Conservation (phyloP, 2,329 filamentous ascomycete genomes). For the Fusarium nematophilum region DNA sequence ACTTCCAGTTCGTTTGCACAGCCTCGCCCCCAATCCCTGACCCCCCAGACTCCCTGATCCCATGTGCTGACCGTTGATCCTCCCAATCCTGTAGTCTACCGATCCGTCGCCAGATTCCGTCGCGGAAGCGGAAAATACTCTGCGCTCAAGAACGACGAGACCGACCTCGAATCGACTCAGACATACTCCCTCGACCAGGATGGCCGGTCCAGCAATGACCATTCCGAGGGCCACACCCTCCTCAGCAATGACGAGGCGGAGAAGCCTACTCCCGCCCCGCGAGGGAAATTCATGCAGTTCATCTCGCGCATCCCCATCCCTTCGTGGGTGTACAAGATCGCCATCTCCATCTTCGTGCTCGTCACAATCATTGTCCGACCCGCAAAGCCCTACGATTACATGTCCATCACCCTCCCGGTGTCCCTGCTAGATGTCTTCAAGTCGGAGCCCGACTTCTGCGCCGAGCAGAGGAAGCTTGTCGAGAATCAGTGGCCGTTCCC, state of each 20-base stretch:
- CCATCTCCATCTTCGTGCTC: slow-evolving; percentile 34
- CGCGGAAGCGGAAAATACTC: slow-evolving; percentile 35
- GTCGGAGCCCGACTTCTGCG: slow-evolving; percentile 42
- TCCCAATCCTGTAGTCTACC: slow-evolving; percentile 17
- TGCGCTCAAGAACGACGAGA: slow-evolving; percentile 24
- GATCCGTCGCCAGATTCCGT: slow-evolving; percentile 27
- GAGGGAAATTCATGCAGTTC: slow-evolving; percentile 20
- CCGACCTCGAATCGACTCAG: slow-evolving; percentile 34
- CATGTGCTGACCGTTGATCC: slow-evolving; percentile 7
- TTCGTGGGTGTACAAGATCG: slow-evolving; percentile 29
- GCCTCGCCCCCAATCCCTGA: not conserved
- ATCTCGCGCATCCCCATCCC: slow-evolving; percentile 18
- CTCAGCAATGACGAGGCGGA: slow-evolving; percentile 14
- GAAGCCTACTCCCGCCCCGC: slow-evolving; percentile 6
- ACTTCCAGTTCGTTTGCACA: slow-evolving; percentile 22
- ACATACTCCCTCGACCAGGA: slow-evolving; percentile 36
- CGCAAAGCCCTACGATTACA: slow-evolving; percentile 46
- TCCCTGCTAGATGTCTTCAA: slow-evolving; percentile 46
- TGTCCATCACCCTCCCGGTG: slow-evolving; percentile 48
- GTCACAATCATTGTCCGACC: slow-evolving; percentile 42
- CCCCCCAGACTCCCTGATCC: not conserved
- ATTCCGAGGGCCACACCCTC: slow-evolving; percentile 9
- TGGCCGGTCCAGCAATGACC: slow-evolving; percentile 28
- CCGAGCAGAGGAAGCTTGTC: slow-evolving; percentile 36
- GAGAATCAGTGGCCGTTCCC: slow-evolving; percentile 47